A percentile compares a stretch with the other conserved stretches of the same genome.
These are phyloP conservation scores for Ramularia collo-cygni DNA, from an alignment of 2,329 filamentous ascomycete species.

Conservation along the genomic window DNA sequence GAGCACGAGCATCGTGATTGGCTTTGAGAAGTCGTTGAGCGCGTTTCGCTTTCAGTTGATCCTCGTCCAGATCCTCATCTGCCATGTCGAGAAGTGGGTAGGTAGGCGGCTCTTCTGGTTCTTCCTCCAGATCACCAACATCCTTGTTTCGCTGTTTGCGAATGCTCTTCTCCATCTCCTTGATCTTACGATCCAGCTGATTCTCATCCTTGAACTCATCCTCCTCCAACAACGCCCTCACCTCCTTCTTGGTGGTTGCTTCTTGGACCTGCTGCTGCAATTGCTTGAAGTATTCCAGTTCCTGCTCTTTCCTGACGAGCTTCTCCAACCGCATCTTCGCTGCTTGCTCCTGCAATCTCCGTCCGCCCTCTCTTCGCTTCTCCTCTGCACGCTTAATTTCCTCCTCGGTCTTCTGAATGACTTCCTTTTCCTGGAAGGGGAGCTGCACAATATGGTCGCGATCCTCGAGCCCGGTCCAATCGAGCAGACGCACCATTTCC, in stretches of 20 bases:
- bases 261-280: conserved; percentile 62
- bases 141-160: conserved; percentile 89
- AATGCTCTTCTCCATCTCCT: conserved; percentile 84
- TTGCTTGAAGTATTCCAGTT: conserved; percentile 87
- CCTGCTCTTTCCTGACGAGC: conserved; percentile 89
- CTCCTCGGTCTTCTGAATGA: conserved; percentile 88
- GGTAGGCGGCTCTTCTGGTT: conserved; percentile 69
- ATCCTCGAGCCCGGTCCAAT: conserved; percentile 89
- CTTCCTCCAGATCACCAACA: conserved; percentile 72
- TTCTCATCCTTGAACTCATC: conserved; percentile 90
- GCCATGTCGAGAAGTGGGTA: conserved; percentile 85
- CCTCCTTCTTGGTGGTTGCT: conserved; percentile 84
- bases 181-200: conserved; percentile 75
- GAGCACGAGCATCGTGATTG: conserved; percentile 83
- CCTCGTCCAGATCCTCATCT: conserved; percentile 89
- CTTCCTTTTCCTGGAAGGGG: conserved; percentile 83
- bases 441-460: conserved; percentile 86
- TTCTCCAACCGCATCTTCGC: conserved; percentile 96
- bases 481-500: conserved; percentile 70
- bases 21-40: conserved; percentile 90
- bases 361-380: conserved; percentile 87
- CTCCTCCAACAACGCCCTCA: conserved; percentile 69
- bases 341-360: conserved; percentile 87
- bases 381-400: conserved; percentile 86
- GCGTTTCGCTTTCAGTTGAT: conserved; percentile 82